Conservation (phyloP, 2,329 filamentous ascomycete genomes). For the Colletotrichum godetiae region DNA sequence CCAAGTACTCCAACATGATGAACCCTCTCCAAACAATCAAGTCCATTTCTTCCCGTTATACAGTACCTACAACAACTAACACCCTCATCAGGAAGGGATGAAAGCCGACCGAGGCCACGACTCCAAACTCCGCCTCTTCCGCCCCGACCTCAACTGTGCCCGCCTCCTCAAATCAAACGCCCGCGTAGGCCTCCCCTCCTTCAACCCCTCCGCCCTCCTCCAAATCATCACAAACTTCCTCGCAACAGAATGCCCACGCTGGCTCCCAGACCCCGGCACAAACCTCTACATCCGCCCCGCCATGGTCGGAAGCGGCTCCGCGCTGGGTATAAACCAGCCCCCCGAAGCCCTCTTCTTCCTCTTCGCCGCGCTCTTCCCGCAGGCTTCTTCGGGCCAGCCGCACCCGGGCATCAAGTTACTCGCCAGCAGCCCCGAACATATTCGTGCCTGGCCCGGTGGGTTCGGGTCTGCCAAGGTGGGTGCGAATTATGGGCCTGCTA, state of each 20-base stretch:
- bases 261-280: slow-evolving; percentile 68
- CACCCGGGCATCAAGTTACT: slow-evolving; percentile 12
- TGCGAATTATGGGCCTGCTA: slow-evolving; percentile 71
- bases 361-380: slow-evolving; percentile 52
- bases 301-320: slow-evolving; percentile 70
- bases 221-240: slow-evolving; percentile 71
- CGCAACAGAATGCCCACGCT: slow-evolving; percentile 66
- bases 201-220: slow-evolving; percentile 70
- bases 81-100: slow-evolving; percentile 61
- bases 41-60: too few relatives aligned
- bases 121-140: slow-evolving; percentile 73
- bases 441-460: slow-evolving; percentile 59
- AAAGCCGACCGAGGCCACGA: slow-evolving; percentile 80
- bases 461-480: slow-evolving; percentile 73
- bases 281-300: slow-evolving; percentile 76
- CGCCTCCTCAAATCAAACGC: slow-evolving; percentile 61
- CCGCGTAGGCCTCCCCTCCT: slow-evolving; percentile 74
- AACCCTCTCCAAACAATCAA: not conserved
- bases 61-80: too few relatives aligned
- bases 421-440: slow-evolving; percentile 20
- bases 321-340: slow-evolving; percentile 72
- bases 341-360: slow-evolving; percentile 75
- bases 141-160: slow-evolving; percentile 70
- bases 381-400: slow-evolving; percentile 15
- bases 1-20: not conserved